Conservation (phyloP, 2,329 filamentous ascomycete genomes). For the Penicillium sp. region DNA sequence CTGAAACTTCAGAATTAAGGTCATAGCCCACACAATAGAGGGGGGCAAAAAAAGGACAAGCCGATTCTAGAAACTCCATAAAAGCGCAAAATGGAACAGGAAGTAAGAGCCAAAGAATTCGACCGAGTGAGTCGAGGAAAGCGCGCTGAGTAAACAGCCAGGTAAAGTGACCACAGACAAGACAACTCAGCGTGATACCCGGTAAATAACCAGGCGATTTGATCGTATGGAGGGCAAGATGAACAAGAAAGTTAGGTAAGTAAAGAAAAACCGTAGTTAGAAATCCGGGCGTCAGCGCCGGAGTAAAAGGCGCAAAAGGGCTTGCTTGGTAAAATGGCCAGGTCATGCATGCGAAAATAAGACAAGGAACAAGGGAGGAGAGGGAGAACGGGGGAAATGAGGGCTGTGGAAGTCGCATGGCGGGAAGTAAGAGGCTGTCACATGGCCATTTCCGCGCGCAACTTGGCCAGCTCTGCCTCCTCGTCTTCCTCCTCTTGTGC, state of each 20-base stretch:
- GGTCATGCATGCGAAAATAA: constrained; percentile 19
- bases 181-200: background rate
- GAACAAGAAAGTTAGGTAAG: background rate
- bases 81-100: background rate
- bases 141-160: constrained; percentile 10
- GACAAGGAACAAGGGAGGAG: constrained; percentile 9
- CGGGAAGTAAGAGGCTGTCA: constrained; percentile 40
- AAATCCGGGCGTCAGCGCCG: constrained; percentile 11
- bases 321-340: constrained; percentile 20
- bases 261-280: constrained; percentile 4
- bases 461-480: constrained; percentile 85
- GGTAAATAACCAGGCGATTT: background rate
- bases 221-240: background rate
- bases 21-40: constrained; percentile 7
- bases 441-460: constrained; percentile 98
- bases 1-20: background rate
- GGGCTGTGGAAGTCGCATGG: constrained; percentile 8
- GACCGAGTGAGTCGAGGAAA: background rate
- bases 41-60: background rate
- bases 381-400: constrained; percentile 6
- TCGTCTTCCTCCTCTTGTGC: constrained; percentile 80
- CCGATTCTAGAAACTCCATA: constrained; percentile 9
- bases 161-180: constrained; percentile 1
- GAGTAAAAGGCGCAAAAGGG: constrained; percentile 7
- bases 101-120: background rate